Percentiles rank a stretch among this genome's conserved stretches.
These are phyloP conservation scores for Diaporthe longicolla DNA, from an alignment of 2,329 filamentous ascomycete species.

Conservation along the genomic window DNA sequence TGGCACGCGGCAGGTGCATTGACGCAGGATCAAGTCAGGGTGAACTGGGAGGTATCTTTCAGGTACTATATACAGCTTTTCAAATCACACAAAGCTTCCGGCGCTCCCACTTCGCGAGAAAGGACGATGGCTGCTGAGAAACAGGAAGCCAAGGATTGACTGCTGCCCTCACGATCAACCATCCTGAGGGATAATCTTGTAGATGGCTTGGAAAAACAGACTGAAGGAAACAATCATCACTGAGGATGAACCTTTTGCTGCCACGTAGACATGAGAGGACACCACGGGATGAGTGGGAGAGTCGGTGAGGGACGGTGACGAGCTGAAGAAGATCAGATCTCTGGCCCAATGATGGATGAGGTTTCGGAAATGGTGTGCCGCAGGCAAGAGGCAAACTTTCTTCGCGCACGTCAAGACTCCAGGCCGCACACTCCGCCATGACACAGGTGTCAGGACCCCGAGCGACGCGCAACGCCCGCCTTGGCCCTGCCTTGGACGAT, in stretches of 20 bases:
- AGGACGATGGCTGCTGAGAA: background rate
- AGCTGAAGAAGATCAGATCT: slow-evolving; percentile 31
- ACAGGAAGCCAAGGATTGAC: background rate
- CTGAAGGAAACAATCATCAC: background rate
- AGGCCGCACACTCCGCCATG: slow-evolving; percentile 20
- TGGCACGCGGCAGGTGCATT: slow-evolving; percentile 16
- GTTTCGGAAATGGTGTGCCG: slow-evolving; percentile 1
- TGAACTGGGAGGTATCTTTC: background rate
- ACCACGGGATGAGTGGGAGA: slow-evolving; percentile 15
- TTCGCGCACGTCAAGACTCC: slow-evolving; percentile 18
- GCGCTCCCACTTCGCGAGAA: background rate
- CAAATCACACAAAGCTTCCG: background rate
- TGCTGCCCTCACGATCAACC: background rate
- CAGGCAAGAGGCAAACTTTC: slow-evolving; percentile 23
- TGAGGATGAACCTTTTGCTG: slow-evolving; percentile 12
- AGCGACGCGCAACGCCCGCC: slow-evolving; percentile 11
- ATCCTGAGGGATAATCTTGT: background rate
- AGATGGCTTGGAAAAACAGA: background rate
- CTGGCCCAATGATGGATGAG: slow-evolving; percentile 19
- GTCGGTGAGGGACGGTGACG: slow-evolving; percentile 15
- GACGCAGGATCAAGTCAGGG: slow-evolving; percentile 10
- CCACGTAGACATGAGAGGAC: slow-evolving; percentile 26
- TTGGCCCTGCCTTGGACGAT: slow-evolving; percentile 18
- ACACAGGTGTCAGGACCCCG: slow-evolving; percentile 7
- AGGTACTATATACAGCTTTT: background rate